Evolutionary conservation across 2,329 filamentous ascomycete genomes (phyloP).

Genomic region (Trichoderma endophyticum): DNA sequence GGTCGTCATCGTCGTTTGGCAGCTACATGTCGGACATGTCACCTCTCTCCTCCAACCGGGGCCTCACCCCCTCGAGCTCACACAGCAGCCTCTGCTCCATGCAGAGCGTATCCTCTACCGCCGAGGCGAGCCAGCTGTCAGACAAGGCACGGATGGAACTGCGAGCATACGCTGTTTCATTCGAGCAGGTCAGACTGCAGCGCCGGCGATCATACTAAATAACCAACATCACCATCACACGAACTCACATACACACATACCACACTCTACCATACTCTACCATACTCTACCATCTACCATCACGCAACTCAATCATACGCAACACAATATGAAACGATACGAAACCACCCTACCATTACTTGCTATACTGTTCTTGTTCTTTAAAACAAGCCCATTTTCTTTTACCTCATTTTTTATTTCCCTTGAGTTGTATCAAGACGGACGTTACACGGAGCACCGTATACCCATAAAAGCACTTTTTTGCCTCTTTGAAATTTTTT

Average conservation of each 20-base stretch:
- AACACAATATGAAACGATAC: slow-evolving; percentile 21
- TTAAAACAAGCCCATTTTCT: slow-evolving; percentile 13
- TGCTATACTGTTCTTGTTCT: slow-evolving; percentile 19
- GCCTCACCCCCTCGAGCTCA: slow-evolving; percentile 70
- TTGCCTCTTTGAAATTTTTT: slow-evolving; percentile 27
- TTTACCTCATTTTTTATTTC: slow-evolving; percentile 22
- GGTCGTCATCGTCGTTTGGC: slow-evolving; percentile 29
- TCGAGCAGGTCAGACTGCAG: slow-evolving; percentile 72
- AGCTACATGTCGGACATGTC: slow-evolving; percentile 27
- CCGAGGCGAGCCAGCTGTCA: slow-evolving; percentile 60
- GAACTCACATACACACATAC: not conserved
- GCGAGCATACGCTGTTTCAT: slow-evolving; percentile 80
- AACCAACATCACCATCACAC: not conserved
- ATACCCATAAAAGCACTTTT: slow-evolving; percentile 40
- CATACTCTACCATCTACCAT: slow-evolving; percentile 10
- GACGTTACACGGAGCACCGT: slow-evolving; percentile 50
- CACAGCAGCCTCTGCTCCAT: slow-evolving; percentile 82
- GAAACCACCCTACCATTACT: slow-evolving; percentile 22
- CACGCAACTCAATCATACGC: slow-evolving; percentile 34
- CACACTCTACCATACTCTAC: not conserved
- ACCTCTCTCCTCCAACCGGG: slow-evolving; percentile 32
- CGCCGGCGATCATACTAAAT: slow-evolving; percentile 56
- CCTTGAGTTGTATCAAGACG: slow-evolving; percentile 42
- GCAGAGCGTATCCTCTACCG: slow-evolving; percentile 54
- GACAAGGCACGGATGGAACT: slow-evolving; percentile 77